phyloP scores from a whole-genome alignment of 805 yeast species.

The Ogataea ramenticola region DNA sequence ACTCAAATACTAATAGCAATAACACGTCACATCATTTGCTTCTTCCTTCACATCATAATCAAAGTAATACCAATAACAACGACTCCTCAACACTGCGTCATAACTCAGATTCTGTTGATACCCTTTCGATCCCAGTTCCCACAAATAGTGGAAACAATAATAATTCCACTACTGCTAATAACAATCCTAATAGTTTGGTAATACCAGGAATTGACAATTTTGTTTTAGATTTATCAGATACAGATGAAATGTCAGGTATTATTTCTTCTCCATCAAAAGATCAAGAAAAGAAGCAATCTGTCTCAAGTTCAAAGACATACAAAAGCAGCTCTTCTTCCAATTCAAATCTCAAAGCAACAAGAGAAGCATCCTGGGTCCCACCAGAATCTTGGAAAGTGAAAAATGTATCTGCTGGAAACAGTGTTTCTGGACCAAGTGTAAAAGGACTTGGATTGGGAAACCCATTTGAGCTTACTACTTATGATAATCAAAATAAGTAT shows the following conservation, averaged over 20 bases:
- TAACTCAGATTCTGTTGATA: neutral
- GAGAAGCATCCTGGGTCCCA: constrained; percentile 35
- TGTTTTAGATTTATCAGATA: constrained; percentile 17
- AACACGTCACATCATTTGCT: neutral
- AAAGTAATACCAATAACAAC: neutral
- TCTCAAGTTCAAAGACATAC: constrained; percentile 21
- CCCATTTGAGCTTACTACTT: neutral
- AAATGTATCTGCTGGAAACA: constrained; percentile 2
- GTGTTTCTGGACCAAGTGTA: neutral
- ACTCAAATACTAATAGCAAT: too few relatives aligned
- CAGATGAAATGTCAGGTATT: constrained; percentile 12
- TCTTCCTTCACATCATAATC: neutral
- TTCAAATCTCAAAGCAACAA: constrained; percentile 2
- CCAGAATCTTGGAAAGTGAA: constrained; percentile 62
- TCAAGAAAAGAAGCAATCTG: constrained; percentile 10
- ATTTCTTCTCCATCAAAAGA: constrained; percentile 2
- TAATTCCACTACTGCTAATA: neutral
- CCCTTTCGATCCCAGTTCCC: neutral
- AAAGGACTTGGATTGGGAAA: neutral
- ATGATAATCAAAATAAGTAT: neutral
- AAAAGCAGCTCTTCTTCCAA: constrained; percentile 21
- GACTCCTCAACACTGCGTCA: neutral
- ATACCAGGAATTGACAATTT: constrained; percentile 2
- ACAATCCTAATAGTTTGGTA: too few relatives aligned
- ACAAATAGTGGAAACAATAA: too few relatives aligned